Evolutionary conservation across 208 protist genomes (phyloP).

Genomic region (Trypanosomatidae sp.): DNA sequence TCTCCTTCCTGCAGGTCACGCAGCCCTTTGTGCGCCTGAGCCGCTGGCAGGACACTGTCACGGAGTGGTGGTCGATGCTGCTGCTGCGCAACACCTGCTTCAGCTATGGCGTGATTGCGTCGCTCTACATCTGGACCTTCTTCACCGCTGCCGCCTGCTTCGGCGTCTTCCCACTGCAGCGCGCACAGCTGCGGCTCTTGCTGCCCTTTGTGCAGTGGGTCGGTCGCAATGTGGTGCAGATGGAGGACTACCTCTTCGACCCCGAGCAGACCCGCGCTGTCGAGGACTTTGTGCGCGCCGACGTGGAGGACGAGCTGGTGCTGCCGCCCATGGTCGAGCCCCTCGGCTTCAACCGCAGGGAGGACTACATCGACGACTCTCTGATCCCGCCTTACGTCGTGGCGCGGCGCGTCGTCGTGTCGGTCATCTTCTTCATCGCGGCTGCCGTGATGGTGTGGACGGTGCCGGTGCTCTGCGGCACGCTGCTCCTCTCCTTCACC

Average conservation of each 20-base stretch:
- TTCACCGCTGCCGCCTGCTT: slow-evolving; percentile 19
- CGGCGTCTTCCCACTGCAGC: slow-evolving; percentile 42
- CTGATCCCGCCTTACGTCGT: slow-evolving; percentile 29
- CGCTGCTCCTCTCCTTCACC: slow-evolving; percentile 23
- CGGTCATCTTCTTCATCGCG: slow-evolving; percentile 49
- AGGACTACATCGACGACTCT: slow-evolving; percentile 32
- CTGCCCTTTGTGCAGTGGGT: slow-evolving; percentile 40
- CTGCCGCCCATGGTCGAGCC: slow-evolving; percentile 36
- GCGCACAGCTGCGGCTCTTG: slow-evolving; percentile 47
- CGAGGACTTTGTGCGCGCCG: slow-evolving; percentile 35
- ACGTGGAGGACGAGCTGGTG: slow-evolving; percentile 34
- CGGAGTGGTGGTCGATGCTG: slow-evolving; percentile 23
- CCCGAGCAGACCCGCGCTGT: slow-evolving; percentile 32
- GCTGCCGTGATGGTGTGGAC: slow-evolving; percentile 44
- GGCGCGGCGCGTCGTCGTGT: slow-evolving; percentile 47
- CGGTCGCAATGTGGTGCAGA: slow-evolving; percentile 33
- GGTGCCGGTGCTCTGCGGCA: slow-evolving; percentile 34
- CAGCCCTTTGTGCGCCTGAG: slow-evolving; percentile 18
- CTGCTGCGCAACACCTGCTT: slow-evolving; percentile 14
- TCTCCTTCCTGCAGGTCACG: slow-evolving; percentile 9
- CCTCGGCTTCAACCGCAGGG: slow-evolving; percentile 41
- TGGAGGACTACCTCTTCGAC: slow-evolving; percentile 78
- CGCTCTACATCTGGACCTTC: slow-evolving; percentile 3
- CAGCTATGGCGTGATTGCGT: slow-evolving; percentile 1
- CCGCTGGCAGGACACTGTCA: slow-evolving; percentile 3